Percentiles rank a stretch among this genome's conserved stretches.
These are phyloP conservation scores for Metschnikowia gruessii DNA, from an alignment of 805 yeast species.

Conservation along the genomic window DNA sequence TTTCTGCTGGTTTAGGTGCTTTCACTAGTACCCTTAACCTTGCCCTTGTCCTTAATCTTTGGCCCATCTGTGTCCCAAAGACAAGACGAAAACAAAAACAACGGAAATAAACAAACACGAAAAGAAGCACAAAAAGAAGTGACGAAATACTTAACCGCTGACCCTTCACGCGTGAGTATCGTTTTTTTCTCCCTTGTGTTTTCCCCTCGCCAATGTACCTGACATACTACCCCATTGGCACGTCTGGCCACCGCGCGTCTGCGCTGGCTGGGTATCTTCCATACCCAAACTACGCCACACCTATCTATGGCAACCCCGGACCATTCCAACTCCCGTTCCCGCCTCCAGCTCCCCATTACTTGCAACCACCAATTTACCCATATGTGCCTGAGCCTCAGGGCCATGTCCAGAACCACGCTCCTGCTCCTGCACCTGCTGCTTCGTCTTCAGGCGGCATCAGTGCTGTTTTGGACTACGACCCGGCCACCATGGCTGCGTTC, in stretches of 20 bases:
- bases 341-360: constrained; percentile 12
- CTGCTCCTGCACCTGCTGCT: too few species aligned
- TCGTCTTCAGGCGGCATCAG: constrained; percentile 68
- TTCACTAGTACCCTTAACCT: constrained; percentile 12
- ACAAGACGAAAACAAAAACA: too few species aligned
- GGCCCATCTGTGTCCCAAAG: too few species aligned
- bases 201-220: constrained; percentile 8
- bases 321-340: constrained; percentile 13
- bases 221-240: constrained; percentile 27
- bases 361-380: constrained; percentile 13
- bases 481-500: constrained; percentile 75
- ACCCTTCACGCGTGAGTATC: too few species aligned
- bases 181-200: too few species aligned
- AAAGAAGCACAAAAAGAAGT: background rate
- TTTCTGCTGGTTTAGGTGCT: constrained; percentile 7
- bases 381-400: background rate
- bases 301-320: constrained; percentile 7
- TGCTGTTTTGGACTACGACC: constrained; percentile 74
- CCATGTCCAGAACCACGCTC: constrained; percentile 6
- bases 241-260: constrained; percentile 39
- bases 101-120: background rate
- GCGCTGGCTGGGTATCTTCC: constrained; percentile 24
- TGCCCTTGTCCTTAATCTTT: background rate
- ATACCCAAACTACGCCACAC: constrained; percentile 20
- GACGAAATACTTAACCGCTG: background rate